Evolutionary conservation across 768 basidiomycete genomes (phyloP), one percentile per base, ranked within the genome.

Genomic region (Lactarius quietus): DNA sequence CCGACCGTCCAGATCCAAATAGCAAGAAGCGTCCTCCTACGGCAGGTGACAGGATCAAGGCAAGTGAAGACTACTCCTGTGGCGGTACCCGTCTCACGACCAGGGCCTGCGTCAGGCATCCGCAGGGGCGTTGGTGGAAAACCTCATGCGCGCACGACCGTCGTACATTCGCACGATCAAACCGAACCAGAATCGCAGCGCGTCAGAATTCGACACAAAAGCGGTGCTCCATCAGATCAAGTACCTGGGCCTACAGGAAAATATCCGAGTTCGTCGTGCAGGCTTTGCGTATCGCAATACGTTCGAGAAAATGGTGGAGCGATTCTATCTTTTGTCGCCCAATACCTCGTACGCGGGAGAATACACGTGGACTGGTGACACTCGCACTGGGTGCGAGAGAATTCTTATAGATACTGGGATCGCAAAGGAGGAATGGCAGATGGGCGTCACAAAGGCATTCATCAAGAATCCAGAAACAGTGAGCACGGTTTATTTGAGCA

Each of bases 81-180:
- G 36, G 18, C 29, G 31, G 26, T 26, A 51, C 43, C 39, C 7
- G 36, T n/a, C 60, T 26, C 20, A 67, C 41, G 23, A 41, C 67
- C 48, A 51, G 56, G 57, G 23, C 43, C 12, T 28, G 23, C 45
- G 26, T 10, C 61, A 94, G 92, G 78, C 82, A 68, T 98, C 96
- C n/a, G 97, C 97, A 33, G 88, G 92, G 60, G 95, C 95, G 7
- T 85, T 99, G 29, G 97, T 99, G 12, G 93, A 96, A 10, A 99
- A 98, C 74, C 81, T 99, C 67, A 98, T 98, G 96, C 90, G 89
- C 72, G 92, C 93, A 33, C 95, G 92, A 73, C 97, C 97, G 1
- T 93, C 93, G 28, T 99, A 99, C 77, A 99, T 99, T 69, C 92
- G 97, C 62, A 99, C 97, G 5, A 98, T 99, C 80, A 99, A 99